phyloP scores from a whole-genome alignment of 2,329 filamentous ascomycete genomes.

The Alternaria burnsii region DNA sequence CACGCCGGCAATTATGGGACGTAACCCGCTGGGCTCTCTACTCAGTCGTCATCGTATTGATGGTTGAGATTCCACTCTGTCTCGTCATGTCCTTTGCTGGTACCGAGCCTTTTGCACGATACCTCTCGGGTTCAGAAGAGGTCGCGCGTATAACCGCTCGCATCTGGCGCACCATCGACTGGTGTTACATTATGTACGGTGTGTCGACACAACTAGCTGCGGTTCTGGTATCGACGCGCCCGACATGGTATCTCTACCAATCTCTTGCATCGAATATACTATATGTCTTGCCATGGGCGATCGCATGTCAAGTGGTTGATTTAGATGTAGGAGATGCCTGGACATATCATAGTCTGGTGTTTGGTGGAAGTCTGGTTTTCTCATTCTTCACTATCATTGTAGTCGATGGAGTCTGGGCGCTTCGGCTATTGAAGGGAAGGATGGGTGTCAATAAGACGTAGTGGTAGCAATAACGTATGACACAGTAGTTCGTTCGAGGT shows the following conservation, averaged over 20 bases:
- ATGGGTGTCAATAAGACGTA: background rate
- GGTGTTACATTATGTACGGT: slow-evolving; percentile 76
- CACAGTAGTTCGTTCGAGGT: fast-evolving
- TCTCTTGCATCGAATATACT: slow-evolving; percentile 71
- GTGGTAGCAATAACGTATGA: fast-evolving
- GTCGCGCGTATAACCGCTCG: slow-evolving; percentile 69
- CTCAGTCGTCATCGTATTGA: slow-evolving; percentile 63
- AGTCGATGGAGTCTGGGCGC: slow-evolving; percentile 61
- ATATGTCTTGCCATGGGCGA: slow-evolving; percentile 76
- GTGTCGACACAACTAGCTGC: slow-evolving; percentile 71
- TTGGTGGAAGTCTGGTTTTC: slow-evolving; percentile 74
- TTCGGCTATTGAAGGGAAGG: background rate
- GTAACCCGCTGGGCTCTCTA: slow-evolving; percentile 64
- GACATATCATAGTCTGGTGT: slow-evolving; percentile 72
- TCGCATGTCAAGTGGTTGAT: slow-evolving; percentile 60
- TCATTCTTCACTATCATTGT: slow-evolving; percentile 66
- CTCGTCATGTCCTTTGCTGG: slow-evolving; percentile 69
- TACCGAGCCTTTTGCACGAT: slow-evolving; percentile 67
- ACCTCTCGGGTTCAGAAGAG: slow-evolving; percentile 64
- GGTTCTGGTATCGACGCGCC: slow-evolving; percentile 69
- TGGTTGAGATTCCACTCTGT: slow-evolving; percentile 69
- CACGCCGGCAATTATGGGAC: slow-evolving; percentile 39
- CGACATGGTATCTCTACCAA: slow-evolving; percentile 73
- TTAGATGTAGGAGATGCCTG: slow-evolving; percentile 64
- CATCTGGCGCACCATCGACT: slow-evolving; percentile 68